Base-by-base conservation (phyloP, 2,329 filamentous ascomycete genomes). In the Paecilomyces fulvus region DNA sequence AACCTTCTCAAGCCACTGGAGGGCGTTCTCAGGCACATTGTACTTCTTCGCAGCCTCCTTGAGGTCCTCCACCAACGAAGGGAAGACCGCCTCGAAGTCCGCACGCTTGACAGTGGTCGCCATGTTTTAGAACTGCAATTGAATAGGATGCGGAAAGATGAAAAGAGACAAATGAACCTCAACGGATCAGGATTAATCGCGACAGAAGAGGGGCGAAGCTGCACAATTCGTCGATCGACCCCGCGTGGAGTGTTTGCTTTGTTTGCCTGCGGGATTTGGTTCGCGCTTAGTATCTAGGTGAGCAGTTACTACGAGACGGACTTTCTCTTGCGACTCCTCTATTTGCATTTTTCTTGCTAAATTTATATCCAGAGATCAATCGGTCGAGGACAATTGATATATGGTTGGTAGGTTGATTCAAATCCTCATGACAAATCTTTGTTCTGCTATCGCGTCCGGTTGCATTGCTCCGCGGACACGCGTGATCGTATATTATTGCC, bases 61-160 rank as follows among this genome's bases (percentile, higher is more conserved):
- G 57, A 99, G 79, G 68, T 91, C 90, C 71, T 89, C 82, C 68
- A 92, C 85, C 63, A 99, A 84, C 74, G 87, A 87, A 56, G 90
- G 90, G 78, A 92, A 97, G 71, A 96, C 83, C 50, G 85, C 80
- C 81, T 97, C 91, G 73, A 99, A 99, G 68, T 95, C 87, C 68
- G 68, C 68, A 52, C 74, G 74, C 51, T 88, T 80, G 58, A 92
- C 84, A 52, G 87, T 92, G 53, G 87, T 87, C 64, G 85, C 85
- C 80, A 94, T 85, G 51, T 53, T 70, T 65, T 49, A 31, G 9
- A 25, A 28, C 52, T 31, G 4, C 52, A 31, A 12, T 31, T 23
- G 28, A 23, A 33, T 20, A 8, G n/a, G 6, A 51, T 8, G 30
- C 25, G 14, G 12, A 53, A 20, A 9, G 20, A 25, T 28, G 10